Evolutionary conservation across 345 rosid genomes (phyloP).

Genomic region (Camelina sativa): DNA sequence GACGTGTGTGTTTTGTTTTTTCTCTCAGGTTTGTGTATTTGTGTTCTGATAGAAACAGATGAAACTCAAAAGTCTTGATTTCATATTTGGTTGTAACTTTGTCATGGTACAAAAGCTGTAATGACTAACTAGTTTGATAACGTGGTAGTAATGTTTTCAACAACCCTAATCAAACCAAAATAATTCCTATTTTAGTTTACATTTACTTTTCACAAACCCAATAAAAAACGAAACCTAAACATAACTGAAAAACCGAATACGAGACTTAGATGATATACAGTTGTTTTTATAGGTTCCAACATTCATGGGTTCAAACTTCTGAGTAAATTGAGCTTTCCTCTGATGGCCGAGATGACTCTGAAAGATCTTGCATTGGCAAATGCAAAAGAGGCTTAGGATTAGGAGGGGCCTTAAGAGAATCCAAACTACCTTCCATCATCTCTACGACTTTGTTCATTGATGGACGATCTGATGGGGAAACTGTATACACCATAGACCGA

Average conservation of each 20-base stretch:
- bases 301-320: slow-evolving; percentile 24
- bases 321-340: slow-evolving; percentile 27
- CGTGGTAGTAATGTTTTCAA: too few species aligned
- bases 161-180: too few species aligned
- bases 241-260: too few species aligned
- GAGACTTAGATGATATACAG: too few species aligned
- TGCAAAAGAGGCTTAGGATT: slow-evolving; percentile 36
- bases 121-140: slow-evolving; percentile 26
- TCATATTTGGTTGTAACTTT: slow-evolving; percentile 23
- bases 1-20: slow-evolving; percentile 26
- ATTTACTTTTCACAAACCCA: too few species aligned
- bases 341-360: slow-evolving; percentile 6
- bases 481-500: slow-evolving; percentile 39
- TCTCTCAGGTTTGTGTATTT: slow-evolving; percentile 36
- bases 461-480: slow-evolving; percentile 36
- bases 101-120: slow-evolving; percentile 14
- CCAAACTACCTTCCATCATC: slow-evolving; percentile 41
- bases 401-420: slow-evolving; percentile 30
- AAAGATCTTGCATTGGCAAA: slow-evolving; percentile 8
- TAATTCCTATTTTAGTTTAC: too few species aligned
- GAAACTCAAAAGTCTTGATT: slow-evolving; percentile 26
- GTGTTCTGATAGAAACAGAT: slow-evolving; percentile 38
- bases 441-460: slow-evolving; percentile 37
- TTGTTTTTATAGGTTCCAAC: background rate
- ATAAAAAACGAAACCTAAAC: background rate